Percentiles rank a stretch among this genome's conserved stretches.
phyloP scores from a whole-genome alignment of 805 yeast genomes.

The Saccharomyces eubayanus region DNA sequence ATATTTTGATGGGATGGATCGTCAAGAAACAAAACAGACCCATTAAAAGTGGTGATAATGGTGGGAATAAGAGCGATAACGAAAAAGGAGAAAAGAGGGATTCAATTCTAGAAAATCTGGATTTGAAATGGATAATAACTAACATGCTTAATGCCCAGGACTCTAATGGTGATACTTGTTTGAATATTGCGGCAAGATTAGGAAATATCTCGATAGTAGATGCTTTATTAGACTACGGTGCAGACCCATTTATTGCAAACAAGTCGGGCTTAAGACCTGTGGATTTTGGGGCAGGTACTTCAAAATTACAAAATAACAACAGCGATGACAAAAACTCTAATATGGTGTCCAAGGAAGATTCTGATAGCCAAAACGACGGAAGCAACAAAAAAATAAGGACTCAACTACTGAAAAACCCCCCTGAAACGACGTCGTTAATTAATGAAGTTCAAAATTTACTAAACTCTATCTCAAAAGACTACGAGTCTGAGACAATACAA shows the following conservation, averaged over 20 bases:
- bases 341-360: neutral
- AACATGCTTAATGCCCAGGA: conserved; percentile 84
- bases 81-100: conserved; percentile 29
- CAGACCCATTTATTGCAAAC: conserved; percentile 70
- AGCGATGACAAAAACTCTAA: neutral
- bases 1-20: conserved; percentile 68
- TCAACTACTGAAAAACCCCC: conserved; percentile 6
- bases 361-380: neutral
- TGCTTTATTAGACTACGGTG: conserved; percentile 79
- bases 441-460: conserved; percentile 46
- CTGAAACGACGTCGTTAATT: conserved; percentile 28
- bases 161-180: conserved; percentile 87
- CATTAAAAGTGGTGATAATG: conserved; percentile 9
- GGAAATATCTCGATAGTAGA: conserved; percentile 76
- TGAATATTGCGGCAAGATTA: conserved; percentile 85
- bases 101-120: conserved; percentile 36
- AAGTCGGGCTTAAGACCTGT: conserved; percentile 78
- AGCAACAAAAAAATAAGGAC: neutral
- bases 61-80: neutral
- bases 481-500: conserved; percentile 45
- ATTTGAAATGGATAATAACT: conserved; percentile 50
- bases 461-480: conserved; percentile 46
- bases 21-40: conserved; percentile 36
- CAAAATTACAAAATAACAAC: conserved; percentile 12
- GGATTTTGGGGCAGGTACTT: conserved; percentile 60